Conservation (phyloP, 2,329 filamentous ascomycete genomes). For the Alternaria panax region DNA sequence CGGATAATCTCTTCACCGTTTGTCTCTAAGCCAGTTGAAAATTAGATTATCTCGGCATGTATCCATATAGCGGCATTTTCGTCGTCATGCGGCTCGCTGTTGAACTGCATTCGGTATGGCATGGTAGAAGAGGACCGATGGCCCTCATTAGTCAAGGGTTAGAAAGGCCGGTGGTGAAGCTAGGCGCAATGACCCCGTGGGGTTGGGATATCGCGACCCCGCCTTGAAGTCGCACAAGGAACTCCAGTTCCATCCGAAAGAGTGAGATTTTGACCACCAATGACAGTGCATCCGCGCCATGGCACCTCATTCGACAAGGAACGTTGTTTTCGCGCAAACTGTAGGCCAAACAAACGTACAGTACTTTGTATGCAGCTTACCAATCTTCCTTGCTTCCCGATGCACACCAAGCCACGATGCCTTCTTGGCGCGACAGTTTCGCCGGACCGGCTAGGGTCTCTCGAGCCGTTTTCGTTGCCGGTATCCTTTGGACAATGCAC, state of each 20-base stretch:
- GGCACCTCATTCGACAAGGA: not conserved
- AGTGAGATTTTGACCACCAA: not conserved
- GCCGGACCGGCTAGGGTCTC: not conserved
- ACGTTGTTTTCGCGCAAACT: not conserved
- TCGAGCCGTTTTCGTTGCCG: slow-evolving; percentile 3
- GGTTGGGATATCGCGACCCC: slow-evolving; percentile 1
- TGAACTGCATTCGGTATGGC: not conserved
- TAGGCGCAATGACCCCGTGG: slow-evolving; percentile 12
- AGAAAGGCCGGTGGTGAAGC: not conserved
- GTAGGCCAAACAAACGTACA: not conserved
- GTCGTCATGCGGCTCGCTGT: slow-evolving; percentile 1
- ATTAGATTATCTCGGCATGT: slow-evolving; percentile 4
- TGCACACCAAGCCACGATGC: slow-evolving; percentile 1
- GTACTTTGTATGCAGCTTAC: slow-evolving; percentile 1
- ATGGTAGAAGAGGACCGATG: not conserved
- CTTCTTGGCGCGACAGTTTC: slow-evolving; percentile 1
- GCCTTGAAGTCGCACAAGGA: not conserved
- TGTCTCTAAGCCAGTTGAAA: not conserved
- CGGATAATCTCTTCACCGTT: slow-evolving; percentile 4
- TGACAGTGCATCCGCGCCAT: not conserved
- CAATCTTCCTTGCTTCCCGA: slow-evolving; percentile 1
- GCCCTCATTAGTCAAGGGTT: slow-evolving; percentile 2
- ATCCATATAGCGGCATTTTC: slow-evolving; percentile 1
- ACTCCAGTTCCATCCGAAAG: not conserved
- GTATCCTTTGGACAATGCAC: not conserved